These are phyloP conservation scores for Tilletia walkeri DNA, from an alignment of 1,284 basidiomycete genomes.

Conservation along the genomic window DNA sequence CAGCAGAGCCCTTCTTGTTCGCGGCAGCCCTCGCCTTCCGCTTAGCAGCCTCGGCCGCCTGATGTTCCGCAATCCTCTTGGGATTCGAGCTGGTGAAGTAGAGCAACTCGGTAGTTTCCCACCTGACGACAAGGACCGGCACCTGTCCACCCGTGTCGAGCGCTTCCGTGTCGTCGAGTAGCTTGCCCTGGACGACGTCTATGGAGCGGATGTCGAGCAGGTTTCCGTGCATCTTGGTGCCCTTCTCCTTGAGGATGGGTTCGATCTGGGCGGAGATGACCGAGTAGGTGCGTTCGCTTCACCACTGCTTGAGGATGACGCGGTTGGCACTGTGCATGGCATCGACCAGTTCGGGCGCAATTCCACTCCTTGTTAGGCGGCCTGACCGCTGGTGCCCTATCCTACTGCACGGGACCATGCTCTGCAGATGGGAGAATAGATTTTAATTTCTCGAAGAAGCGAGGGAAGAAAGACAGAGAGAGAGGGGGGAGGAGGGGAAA, in stretches of 20 bases:
- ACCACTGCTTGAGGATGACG: slow-evolving; percentile 84
- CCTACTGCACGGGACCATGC: too few species aligned
- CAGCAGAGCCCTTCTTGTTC: not conserved
- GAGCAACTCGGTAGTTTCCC: slow-evolving; percentile 89
- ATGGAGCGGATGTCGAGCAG: slow-evolving; percentile 48
- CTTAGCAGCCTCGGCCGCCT: slow-evolving; percentile 13
- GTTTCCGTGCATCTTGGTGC: slow-evolving; percentile 61
- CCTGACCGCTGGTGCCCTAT: too few species aligned
- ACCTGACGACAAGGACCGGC: slow-evolving; percentile 90
- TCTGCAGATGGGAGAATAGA: too few species aligned
- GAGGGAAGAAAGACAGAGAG: too few species aligned
- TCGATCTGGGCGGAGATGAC: slow-evolving; percentile 97
- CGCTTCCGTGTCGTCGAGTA: slow-evolving; percentile 62
- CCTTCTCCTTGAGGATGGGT: slow-evolving; percentile 77
- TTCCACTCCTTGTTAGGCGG: slow-evolving; percentile 49
- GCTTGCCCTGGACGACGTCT: slow-evolving; percentile 51
- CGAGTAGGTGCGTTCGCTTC: slow-evolving; percentile 86
- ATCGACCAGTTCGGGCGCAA: slow-evolving; percentile 95
- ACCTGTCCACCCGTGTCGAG: slow-evolving; percentile 62
- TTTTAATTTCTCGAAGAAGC: too few species aligned
- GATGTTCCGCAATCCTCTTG: slow-evolving; percentile 9
- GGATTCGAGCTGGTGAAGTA: slow-evolving; percentile 82
- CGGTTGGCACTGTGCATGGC: slow-evolving; percentile 87
- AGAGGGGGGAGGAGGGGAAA: too few species aligned
- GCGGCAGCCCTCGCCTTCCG: not conserved